Evolutionary conservation across 345 rosid species (phyloP), one percentile per base, ranked within the genome.

Genomic region (Physaria fendleri): DNA sequence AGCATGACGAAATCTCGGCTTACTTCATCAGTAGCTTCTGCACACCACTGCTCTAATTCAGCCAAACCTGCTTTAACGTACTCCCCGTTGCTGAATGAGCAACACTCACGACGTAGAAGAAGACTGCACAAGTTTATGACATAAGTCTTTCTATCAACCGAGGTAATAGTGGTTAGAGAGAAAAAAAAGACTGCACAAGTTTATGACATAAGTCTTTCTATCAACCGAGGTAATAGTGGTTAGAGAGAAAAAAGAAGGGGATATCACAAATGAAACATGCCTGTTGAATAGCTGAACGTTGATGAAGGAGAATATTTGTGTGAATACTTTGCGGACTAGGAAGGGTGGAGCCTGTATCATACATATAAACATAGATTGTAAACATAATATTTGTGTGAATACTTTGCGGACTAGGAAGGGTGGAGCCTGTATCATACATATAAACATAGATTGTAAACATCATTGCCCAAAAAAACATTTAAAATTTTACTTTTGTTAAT

Each of bases 61-160:
- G 96, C 87, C 69, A 93, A 75, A 34, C 99, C 99, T 18, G 96
- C 79, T 75, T 87, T 93, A 52, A 93, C 96, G 55, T 85, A 89
- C 77, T 93, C 99, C 47, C 99, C 99, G 20, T 93, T 90, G 58
- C 97, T 93, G 77, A 93, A 93, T 53, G 99, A 93, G 80, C 97
- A 93, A 69, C 99, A 93, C 66, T 93, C 99, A 35, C 96, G 95
- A 51, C 96, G 84, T 76, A 89, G 78, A 61, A 93, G 95, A 67
- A 93, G 99, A 85, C 99, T 93, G 92, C 79, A 75, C 28, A 77
- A 35, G 24, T 52, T 39, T 16, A 70, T 38, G 7, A 46, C 39
- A 64, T 25, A 58, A 39, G 21, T 41, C 20, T 53, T 59, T 13
- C 14, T 32, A 51, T 69, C 62, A 62, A 56, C 45, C 51, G 22